Base-by-base conservation (phyloP, 2,329 filamentous ascomycete genomes). In the Talaromyces sp. region DNA sequence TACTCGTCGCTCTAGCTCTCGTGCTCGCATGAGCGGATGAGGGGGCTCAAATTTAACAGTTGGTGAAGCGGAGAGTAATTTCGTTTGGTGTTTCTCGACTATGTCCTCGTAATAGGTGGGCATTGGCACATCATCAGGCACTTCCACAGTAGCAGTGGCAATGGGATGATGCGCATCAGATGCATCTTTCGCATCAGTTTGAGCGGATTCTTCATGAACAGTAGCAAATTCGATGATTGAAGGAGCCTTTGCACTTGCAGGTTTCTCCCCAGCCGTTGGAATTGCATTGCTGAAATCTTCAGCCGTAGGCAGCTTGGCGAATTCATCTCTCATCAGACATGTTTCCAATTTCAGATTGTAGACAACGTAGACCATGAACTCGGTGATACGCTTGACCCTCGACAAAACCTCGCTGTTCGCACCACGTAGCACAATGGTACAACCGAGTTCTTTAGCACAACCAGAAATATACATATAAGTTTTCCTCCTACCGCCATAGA, bases 351-450 rank as follows among this genome's bases (percentile, higher is more conserved):
- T 97, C 62, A 99, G 83, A 72, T 97, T 99, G 79, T 99, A 99
- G 13, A 98, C 93, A 22, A 99, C 96, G 71, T 98, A 99, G 43
- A 96, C 90, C 94, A 99, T 97, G 74, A 99, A 98, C 74, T 99
- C 95, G 11, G 94, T 95, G 69, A 99, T 95, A 61, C 88, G 87
- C 79, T 99, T 99, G 76, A 99, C 88, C 70, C 89, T 91, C 1
- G 87, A 83, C 19, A 99, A 83, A 0, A 88, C 83, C 57, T 86
- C 81, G 35, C 88, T 89, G 66, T 90, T 88, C 3, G 90, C 91
- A 1, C 95, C 95, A 54, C 95, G 89, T 24, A 99, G 82, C 13
- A 93, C 92, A 70, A 99, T 97, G 0, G 95, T 99, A 74, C 95
- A 98, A 0, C 95, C 96, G 2, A 99, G 86, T 66, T 96, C 90